Base-by-base conservation (phyloP, 305 asterid species). In the Solanum chacoense region DNA sequence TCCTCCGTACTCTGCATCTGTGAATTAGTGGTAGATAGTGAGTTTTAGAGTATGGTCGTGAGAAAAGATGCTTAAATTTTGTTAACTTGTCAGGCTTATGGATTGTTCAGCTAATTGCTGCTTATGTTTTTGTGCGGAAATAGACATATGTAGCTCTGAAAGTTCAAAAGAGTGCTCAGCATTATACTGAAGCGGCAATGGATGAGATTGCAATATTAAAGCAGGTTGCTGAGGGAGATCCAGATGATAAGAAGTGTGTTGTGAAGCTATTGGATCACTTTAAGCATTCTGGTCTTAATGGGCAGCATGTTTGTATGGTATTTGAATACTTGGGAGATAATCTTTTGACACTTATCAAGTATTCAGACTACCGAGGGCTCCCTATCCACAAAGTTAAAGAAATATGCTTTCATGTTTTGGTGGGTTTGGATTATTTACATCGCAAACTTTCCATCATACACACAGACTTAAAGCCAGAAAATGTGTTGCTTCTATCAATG, bases 231-330 rank as follows among this genome's bases (percentile, higher is more conserved):
- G 99, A 96, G 89, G 98, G 98, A 40, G 99, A 96, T 87, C 94
- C 96, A 20, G 98, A 95, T 81, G 98, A 96, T 88, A 92, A 91
- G 85, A 97, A 94, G 92, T 95, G 96, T 91, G 99, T 96, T 75
- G 99, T 97, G 90, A 95, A 96, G 93, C 95, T 97, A 84, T 90
- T 97, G 94, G 99, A 97, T 92, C 95, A 97, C 89, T 97, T 97
- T 89, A 96, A 97, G 96, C 99, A 96, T 92, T 94, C 96, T 37
- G 99, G 99, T 38, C 98, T 98, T 59, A 96, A 97, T 69, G 99
- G 99, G 35, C 98, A 94, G 89, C 99, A 97, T 83, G 98, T 97
- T 11, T 97, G 99, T 89, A 97, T 97, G 99, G 98, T 97, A 81
- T 95, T 97, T 86, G 99, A 97, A 90, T 97, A 93, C 89, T 91